phyloP scores from a whole-genome alignment of 1,284 basidiomycete genomes.

The Ganoderma meredithae region DNA sequence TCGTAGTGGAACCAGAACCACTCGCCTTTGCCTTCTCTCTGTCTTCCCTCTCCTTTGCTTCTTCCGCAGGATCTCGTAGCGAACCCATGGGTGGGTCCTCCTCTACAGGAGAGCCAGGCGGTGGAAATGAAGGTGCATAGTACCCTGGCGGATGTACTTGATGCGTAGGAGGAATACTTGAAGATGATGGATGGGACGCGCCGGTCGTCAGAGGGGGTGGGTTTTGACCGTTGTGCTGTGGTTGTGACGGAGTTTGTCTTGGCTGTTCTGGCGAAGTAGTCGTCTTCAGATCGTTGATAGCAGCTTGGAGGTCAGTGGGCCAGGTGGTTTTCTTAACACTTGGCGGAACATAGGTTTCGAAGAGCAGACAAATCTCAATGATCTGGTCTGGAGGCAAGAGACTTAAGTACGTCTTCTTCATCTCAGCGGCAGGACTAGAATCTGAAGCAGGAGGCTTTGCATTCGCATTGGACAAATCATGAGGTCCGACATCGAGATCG shows the following conservation, averaged over 20 bases:
- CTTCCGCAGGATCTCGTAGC: constrained; percentile 30
- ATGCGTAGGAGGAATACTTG: constrained; percentile 27
- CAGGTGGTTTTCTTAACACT: constrained; percentile 68
- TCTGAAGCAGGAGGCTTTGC: neutral
- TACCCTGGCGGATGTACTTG: constrained; percentile 36
- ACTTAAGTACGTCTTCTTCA: constrained; percentile 62
- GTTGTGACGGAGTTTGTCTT: no score
- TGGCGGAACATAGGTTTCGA: constrained; percentile 70
- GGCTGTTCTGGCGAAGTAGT: constrained; percentile 32
- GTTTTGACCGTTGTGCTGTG: neutral
- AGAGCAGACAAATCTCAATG: constrained; percentile 76
- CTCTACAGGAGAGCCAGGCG: constrained; percentile 13
- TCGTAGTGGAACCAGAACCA: constrained; percentile 17
- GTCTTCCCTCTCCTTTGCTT: constrained; percentile 17
- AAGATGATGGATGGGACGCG: constrained; percentile 4
- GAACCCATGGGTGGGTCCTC: constrained; percentile 38
- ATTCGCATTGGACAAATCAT: neutral
- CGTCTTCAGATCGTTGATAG: constrained; percentile 61
- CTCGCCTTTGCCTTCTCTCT: constrained; percentile 17
- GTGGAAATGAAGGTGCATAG: constrained; percentile 18
- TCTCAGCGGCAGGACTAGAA: neutral
- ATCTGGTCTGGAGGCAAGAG: constrained; percentile 71
- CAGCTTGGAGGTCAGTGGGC: constrained; percentile 70
- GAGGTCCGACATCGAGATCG: neutral
- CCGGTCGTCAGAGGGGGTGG: constrained; percentile 7